Conservation (phyloP, 768 basidiomycete species). For the Xanthoconium purpureum region DNA sequence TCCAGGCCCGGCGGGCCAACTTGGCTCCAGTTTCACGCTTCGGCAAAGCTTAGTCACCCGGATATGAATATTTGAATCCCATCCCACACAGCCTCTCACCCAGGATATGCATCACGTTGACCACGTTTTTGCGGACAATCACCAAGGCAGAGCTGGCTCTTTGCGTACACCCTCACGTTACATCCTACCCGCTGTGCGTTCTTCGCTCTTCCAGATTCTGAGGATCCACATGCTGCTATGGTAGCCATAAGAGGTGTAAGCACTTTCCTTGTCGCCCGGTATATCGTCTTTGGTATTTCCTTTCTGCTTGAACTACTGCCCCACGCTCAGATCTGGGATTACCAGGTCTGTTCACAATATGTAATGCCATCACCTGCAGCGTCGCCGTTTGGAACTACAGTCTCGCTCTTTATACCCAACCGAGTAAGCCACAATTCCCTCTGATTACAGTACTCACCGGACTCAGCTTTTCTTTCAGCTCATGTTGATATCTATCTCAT, state of each 20-base stretch:
- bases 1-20: background rate
- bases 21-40: background rate
- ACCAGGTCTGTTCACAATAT: constrained; percentile 59
- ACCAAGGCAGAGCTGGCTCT: constrained; percentile 29
- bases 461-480: constrained; percentile 28
- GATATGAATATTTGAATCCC: no score
- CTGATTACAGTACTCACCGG: background rate
- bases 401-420: constrained; percentile 38
- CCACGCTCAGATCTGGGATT: background rate
- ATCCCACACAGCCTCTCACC: constrained; percentile 16
- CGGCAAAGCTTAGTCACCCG: background rate
- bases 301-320: background rate
- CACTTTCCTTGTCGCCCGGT: constrained; percentile 51
- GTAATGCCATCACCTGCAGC: constrained; percentile 62
- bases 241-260: constrained; percentile 38
- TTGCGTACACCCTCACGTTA: constrained; percentile 15
- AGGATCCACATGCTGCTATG: constrained; percentile 30
- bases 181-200: constrained; percentile 33
- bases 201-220: constrained; percentile 11
- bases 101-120: constrained; percentile 1
- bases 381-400: constrained; percentile 69
- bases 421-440: constrained; percentile 37
- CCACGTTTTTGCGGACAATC: constrained; percentile 3
- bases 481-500: constrained; percentile 59
- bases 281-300: constrained; percentile 53